Percentiles rank a stretch among this genome's conserved stretches.
These are phyloP conservation scores for Obba rivulosa DNA, from an alignment of 768 basidiomycete species.

Conservation along the genomic window DNA sequence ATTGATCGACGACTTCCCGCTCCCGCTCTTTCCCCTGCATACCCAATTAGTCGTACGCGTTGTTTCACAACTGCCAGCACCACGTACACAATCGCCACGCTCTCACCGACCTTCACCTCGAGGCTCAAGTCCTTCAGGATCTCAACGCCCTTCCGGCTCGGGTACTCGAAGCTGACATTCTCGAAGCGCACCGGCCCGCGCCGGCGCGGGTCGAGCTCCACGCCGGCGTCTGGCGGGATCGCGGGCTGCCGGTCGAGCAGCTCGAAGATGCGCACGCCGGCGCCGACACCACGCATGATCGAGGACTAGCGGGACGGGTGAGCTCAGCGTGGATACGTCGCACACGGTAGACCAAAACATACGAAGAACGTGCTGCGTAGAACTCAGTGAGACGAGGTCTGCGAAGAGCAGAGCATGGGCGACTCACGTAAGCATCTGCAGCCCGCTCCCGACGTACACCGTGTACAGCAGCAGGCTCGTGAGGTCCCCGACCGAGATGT, in stretches of 20 bases:
- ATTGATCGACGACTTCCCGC: constrained; percentile 91
- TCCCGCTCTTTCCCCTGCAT: constrained; percentile 81
- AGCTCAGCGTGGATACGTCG: too few species aligned
- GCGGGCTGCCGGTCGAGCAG: constrained; percentile 77
- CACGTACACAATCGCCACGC: constrained; percentile 86
- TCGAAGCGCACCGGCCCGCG: constrained; percentile 78
- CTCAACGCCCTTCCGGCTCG: constrained; percentile 72
- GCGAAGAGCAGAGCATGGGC: neutral
- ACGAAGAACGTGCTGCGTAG: constrained; percentile 39
- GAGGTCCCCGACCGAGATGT: constrained; percentile 88
- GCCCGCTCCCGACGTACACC: constrained; percentile 77
- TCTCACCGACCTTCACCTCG: constrained; percentile 77
- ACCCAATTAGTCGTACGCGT: neutral
- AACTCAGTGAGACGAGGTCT: constrained; percentile 16
- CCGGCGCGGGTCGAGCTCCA: constrained; percentile 45
- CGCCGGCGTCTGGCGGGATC: constrained; percentile 62
- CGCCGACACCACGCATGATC: constrained; percentile 95
- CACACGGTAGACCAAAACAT: too few species aligned
- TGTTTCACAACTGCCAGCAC: constrained; percentile 3
- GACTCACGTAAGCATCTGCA: constrained; percentile 72
- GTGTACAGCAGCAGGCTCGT: constrained; percentile 89
- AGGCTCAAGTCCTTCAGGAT: constrained; percentile 83
- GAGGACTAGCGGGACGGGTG: constrained; percentile 52
- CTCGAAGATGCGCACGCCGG: constrained; percentile 90
- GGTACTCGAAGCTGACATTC: constrained; percentile 84